phyloP scores from a whole-genome alignment of 805 yeast genomes.

The Pichia ethanolica region DNA sequence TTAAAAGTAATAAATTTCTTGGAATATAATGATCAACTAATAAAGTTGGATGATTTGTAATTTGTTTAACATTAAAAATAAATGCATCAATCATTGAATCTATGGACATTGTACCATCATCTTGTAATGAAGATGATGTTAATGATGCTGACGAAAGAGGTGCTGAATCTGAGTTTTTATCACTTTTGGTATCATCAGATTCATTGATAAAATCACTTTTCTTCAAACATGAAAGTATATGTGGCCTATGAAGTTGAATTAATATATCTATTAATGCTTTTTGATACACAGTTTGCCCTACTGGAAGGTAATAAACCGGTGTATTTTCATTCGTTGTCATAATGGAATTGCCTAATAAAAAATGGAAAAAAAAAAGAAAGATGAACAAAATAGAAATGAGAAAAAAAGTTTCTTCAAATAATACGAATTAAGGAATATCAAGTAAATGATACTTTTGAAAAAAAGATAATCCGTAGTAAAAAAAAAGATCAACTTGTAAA shows the following conservation, averaged over 20 bases:
- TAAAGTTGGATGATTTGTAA: constrained; percentile 60
- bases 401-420: no score
- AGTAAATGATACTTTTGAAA: no score
- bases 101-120: constrained; percentile 12
- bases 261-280: constrained; percentile 36
- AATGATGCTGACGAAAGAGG: neutral
- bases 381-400: no score
- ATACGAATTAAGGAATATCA: no score
- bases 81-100: constrained; percentile 35
- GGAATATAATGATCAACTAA: constrained; percentile 76
- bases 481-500: no score
- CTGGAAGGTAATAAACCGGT: constrained; percentile 31
- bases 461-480: no score
- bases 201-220: neutral
- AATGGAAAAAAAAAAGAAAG: neutral
- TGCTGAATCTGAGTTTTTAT: neutral
- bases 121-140: neutral
- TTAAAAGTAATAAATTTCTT: constrained; percentile 57
- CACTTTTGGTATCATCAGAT: neutral
- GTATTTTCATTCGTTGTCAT: neutral
- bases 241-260: constrained; percentile 33
- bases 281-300: constrained; percentile 38
- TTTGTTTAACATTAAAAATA: constrained; percentile 39
- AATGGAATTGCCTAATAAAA: neutral
- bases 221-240: constrained; percentile 10